Base-by-base conservation (phyloP, 2,329 filamentous ascomycete genomes). In the Xylariaceae sp. region DNA sequence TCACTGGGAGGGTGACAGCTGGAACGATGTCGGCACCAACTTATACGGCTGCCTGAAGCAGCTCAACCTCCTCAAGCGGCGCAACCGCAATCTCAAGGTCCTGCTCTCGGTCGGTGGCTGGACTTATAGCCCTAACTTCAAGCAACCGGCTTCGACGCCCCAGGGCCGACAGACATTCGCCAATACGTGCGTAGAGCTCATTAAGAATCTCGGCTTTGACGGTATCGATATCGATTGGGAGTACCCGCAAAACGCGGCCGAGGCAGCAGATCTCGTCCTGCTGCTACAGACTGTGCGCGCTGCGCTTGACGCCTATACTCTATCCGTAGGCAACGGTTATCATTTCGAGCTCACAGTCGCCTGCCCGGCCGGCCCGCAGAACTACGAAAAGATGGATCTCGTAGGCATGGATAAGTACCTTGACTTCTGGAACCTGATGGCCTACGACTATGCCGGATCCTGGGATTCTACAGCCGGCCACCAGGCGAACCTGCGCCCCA, bases 21-120 rank as follows among this genome's bases (percentile, higher is more conserved):
- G 85, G 85, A 87, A 89, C 64, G 87, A 90, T 62, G 68, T 73
- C 0, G 91, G 90, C 52, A 88, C 82, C 61, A 96, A 97, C 73
- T 79, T 95, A 41, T 96, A 95, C 72, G 92, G 92, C 55, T 93
- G 89, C 72, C 74, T 94, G 64, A 96, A 96, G 78, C 91, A 96
- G 75, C 82, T 96, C 41, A 90, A 89, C 72, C 79, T 96, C 1
- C 82, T 92, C 51, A 97, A 97, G 78, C 84, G 85, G 64, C 79
- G 82, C 62, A 89, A 96, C 73, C 87, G 91, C 52, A 87, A 92
- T 66, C 80, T 97, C 62, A 96, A 96, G 73, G 79, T 94, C 2
- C 80, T 97, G 10, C 82, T 97, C 3, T 92, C 88, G 56, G 90
- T 97, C 62, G 92, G 92, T 62, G 93, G 93, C 54, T 97, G 92